phyloP scores from a whole-genome alignment of 2,329 filamentous ascomycete genomes.

The Aspergillus brunneoviolaceus region DNA sequence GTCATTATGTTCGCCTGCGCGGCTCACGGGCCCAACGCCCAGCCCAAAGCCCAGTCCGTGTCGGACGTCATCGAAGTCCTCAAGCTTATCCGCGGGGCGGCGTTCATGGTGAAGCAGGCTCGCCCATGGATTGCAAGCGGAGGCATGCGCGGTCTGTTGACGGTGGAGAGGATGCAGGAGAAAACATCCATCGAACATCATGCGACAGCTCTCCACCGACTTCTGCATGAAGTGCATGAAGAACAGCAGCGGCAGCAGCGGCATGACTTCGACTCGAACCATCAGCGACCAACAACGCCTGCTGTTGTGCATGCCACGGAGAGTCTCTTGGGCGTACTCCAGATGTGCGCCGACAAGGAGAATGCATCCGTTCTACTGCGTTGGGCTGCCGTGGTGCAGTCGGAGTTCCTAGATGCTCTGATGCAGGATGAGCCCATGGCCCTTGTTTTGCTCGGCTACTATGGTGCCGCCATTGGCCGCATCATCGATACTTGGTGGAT shows the following conservation, averaged over 20 bases:
- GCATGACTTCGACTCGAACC: neutral
- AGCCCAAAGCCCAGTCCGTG: neutral
- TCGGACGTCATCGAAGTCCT: conserved; percentile 13
- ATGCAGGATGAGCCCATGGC: neutral
- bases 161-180: neutral
- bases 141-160: conserved; percentile 4
- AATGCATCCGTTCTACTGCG: conserved; percentile 7
- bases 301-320: neutral
- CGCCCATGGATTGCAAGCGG: conserved; percentile 15
- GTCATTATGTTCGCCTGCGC: conserved; percentile 11
- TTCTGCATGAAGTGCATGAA: neutral
- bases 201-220: neutral
- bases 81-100: conserved; percentile 10
- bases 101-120: conserved; percentile 11
- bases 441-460: conserved; percentile 5
- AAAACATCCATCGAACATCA: neutral
- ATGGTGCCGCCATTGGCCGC: conserved; percentile 7
- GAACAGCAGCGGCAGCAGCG: neutral
- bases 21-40: neutral
- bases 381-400: conserved; percentile 10
- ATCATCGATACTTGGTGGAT: conserved; percentile 12
- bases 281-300: neutral
- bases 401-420: neutral
- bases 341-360: neutral
- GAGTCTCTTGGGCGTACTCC: neutral